Evolutionary conservation across 164 flowering plant genomes (phyloP).

Genomic region (Tetrastigma voinierianum): DNA sequence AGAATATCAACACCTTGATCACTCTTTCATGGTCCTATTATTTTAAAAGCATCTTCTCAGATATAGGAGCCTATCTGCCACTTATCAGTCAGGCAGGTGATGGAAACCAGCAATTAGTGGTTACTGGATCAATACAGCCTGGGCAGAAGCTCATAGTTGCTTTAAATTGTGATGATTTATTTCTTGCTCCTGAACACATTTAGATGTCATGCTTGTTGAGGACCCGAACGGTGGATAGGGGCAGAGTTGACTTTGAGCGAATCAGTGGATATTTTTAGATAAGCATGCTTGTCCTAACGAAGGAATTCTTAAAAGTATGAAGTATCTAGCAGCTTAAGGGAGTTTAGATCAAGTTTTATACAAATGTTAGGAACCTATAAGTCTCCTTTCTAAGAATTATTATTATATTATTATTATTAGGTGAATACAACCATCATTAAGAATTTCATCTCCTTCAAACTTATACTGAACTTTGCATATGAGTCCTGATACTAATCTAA

Average conservation of each 20-base stretch:
- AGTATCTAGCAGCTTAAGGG: constrained; percentile 20
- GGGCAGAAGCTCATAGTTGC: constrained; percentile 31
- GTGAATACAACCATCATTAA: too few relatives aligned
- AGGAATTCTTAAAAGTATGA: constrained; percentile 39
- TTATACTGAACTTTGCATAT: too few relatives aligned
- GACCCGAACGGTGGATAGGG: constrained; percentile 74
- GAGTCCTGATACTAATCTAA: too few relatives aligned
- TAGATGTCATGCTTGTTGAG: constrained; percentile 69
- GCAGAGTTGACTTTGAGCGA: constrained; percentile 58
- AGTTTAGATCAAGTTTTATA: constrained; percentile 53
- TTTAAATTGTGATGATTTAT: constrained; percentile 40
- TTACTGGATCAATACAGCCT: constrained; percentile 57
- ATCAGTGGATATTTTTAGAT: constrained; percentile 43
- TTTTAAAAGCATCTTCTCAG: constrained; percentile 56
- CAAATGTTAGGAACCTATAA: constrained; percentile 57
- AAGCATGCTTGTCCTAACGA: constrained; percentile 25
- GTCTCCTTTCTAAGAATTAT: constrained; percentile 19
- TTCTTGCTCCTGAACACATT: constrained; percentile 74
- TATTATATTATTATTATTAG: too few relatives aligned
- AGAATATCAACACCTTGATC: constrained; percentile 43
- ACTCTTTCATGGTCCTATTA: constrained; percentile 34
- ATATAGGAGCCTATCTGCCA: constrained; percentile 68
- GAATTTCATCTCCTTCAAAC: too few relatives aligned
- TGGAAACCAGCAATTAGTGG: constrained; percentile 91
- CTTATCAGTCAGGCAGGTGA: constrained; percentile 64